Conservation (phyloP, 148 eudicot species). For the Chenopodium berlandieri region DNA sequence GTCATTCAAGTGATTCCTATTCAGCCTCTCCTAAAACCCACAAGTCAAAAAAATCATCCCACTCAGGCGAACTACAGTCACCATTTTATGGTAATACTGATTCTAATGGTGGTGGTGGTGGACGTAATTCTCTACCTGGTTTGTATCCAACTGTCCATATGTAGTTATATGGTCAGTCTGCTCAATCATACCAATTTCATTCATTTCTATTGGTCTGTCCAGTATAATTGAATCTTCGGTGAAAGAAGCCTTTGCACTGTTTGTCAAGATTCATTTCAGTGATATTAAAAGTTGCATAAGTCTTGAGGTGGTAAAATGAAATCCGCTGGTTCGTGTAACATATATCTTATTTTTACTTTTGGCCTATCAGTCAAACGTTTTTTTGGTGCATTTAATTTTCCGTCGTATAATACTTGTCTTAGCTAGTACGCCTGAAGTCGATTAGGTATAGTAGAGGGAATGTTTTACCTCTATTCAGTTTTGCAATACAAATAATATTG, state of each 20-base stretch:
- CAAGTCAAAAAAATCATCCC: conserved; percentile 73
- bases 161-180: background rate
- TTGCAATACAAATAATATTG: conserved; percentile 25
- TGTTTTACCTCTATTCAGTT: conserved; percentile 25
- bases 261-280: conserved; percentile 9
- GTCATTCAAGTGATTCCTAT: conserved; percentile 56
- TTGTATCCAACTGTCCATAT: conserved; percentile 53
- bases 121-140: conserved; percentile 40
- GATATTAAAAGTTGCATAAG: background rate
- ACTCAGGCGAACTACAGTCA: conserved; percentile 72
- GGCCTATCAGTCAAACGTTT: background rate
- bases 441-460: conserved; percentile 13
- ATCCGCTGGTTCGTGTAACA: background rate
- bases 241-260: background rate
- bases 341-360: background rate
- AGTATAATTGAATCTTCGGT: conserved; percentile 10
- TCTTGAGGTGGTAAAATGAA: conserved; percentile 2
- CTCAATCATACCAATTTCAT: conserved; percentile 2
- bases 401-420: background rate
- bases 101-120: conserved; percentile 55
- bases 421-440: background rate
- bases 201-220: conserved; percentile 15
- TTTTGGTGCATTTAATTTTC: conserved; percentile 1
- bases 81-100: conserved; percentile 52
- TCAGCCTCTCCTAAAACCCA: conserved; percentile 58